Conservation (phyloP, 148 eudicot species). For the Diospyros kaki region DNA sequence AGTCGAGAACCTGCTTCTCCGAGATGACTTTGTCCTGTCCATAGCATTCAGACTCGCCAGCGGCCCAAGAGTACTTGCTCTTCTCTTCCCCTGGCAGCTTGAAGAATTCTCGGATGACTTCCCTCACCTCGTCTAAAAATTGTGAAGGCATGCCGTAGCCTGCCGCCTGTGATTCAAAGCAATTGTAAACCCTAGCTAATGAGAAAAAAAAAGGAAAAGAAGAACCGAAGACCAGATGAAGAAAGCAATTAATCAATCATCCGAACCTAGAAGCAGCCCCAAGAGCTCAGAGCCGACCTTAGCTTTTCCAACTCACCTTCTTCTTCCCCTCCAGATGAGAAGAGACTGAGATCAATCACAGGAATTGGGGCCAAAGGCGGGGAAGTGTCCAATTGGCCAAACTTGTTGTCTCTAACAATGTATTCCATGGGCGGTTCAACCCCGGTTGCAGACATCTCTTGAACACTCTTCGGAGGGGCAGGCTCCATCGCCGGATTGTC, state of each 20-base stretch:
- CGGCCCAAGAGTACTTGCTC: constrained; percentile 20
- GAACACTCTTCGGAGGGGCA: constrained; percentile 9
- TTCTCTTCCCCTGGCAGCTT: constrained; percentile 42
- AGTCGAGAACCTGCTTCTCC: constrained; percentile 26
- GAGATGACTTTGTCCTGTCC: constrained; percentile 10
- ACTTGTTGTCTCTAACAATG: constrained; percentile 11
- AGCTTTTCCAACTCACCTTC: constrained; percentile 29
- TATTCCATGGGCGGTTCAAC: constrained; percentile 15
- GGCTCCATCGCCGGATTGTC: constrained; percentile 7
- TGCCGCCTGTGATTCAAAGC: too few species aligned
- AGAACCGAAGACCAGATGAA: neutral
- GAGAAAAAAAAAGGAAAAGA: too few species aligned
- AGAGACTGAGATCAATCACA: constrained; percentile 25
- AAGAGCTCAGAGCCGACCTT: constrained; percentile 38
- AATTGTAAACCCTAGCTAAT: too few species aligned
- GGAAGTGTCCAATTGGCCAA: constrained; percentile 15
- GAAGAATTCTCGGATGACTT: constrained; percentile 31
- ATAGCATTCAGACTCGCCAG: constrained; percentile 30
- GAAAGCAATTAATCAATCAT: neutral
- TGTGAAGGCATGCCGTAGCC: constrained; percentile 39
- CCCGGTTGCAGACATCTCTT: constrained; percentile 14
- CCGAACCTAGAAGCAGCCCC: constrained; percentile 54
- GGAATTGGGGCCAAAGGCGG: constrained; percentile 15
- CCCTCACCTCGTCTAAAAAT: constrained; percentile 27
- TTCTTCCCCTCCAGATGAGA: neutral